Base-by-base conservation (phyloP, 768 basidiomycete species). In the Sutorius australiensis region DNA sequence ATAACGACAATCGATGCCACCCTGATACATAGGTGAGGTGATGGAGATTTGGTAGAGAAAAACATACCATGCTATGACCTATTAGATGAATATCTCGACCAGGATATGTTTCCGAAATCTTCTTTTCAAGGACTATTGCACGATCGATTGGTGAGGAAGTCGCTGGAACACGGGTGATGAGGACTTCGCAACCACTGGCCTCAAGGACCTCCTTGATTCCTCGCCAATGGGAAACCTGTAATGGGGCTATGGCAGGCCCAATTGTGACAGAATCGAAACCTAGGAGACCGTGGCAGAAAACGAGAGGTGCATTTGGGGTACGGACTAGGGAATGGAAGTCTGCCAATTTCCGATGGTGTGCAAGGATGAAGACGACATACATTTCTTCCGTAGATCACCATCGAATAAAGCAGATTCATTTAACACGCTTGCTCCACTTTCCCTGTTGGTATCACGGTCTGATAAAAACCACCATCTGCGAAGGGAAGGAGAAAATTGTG, bases 251-350 rank as follows among this genome's bases (percentile, higher is more conserved):
- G 41, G 86, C 73, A 2, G 80, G 84, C 1, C 89, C 87, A 21
- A 92, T 86, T 3, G 83, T 87, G 59, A 94, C 81, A 0, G 84
- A 86, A 66, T 95, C 92, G 58, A 94, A 95, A 1, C 92, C 92
- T 8, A 98, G 78, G 1, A 97, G 79, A 9, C 95, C 95, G 65
- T 98, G 95, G 60, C 95, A 98, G 70, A 98, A 98, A 1, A 98
- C 87, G 41, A 98, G 72, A 0, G 95, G 95, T 57, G 92, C 83
- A 53, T 80, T 80, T 0, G 95, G 87, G 1, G 90, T 77, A 5
- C 80, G 79, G 64, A 95, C 90, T 92, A 67, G 6, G 24, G 16
- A 24, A 55, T 33, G 5, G 32, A 27, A 24, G 46, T 57, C 17
- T 50, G 37, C 11, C 28, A 19, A 39, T 32, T 10, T 17, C 40